These are phyloP conservation scores for Zygoascus biomembranicola DNA, from an alignment of 805 yeast genomes.

Conservation along the genomic window DNA sequence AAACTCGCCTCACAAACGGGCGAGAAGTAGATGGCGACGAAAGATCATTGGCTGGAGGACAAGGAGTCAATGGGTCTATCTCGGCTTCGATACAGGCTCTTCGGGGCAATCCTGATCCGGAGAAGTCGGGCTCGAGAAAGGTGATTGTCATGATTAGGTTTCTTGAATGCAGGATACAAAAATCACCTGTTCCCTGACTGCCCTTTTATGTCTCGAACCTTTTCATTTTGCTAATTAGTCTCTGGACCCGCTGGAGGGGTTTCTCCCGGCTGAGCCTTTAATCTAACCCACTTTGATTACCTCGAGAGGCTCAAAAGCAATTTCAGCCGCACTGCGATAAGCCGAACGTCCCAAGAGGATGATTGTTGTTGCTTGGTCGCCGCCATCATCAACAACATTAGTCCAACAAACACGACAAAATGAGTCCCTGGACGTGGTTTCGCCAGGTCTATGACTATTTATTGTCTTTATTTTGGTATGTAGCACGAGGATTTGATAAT, in stretches of 20 bases:
- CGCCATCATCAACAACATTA: not conserved
- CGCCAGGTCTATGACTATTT: slow-evolving; percentile 23
- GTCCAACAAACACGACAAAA: not conserved
- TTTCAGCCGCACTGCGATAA: not conserved
- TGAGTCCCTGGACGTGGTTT: slow-evolving; percentile 19
- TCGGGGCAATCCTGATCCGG: not conserved
- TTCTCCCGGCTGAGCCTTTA: not conserved
- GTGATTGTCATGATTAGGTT: slow-evolving; percentile 11
- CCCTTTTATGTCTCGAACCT: not conserved
- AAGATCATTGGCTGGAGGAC: not conserved
- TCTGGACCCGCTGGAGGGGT: no score
- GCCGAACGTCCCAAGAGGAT: not conserved
- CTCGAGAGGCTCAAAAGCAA: not conserved
- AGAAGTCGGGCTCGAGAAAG: slow-evolving; percentile 10
- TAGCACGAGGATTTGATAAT: not conserved
- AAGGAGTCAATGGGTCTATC: not conserved
- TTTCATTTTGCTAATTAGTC: not conserved
- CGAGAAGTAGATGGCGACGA: not conserved
- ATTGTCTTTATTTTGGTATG: slow-evolving; percentile 27
- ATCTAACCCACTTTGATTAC: not conserved
- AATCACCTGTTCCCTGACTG: not conserved
- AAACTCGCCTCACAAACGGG: not conserved
- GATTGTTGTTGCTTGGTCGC: not conserved
- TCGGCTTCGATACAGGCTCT: not conserved
- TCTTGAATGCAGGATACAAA: not conserved